These are phyloP conservation scores for Phytophthora sp. DNA, from an alignment of 352 stramenopile genomes.

Conservation along the genomic window DNA sequence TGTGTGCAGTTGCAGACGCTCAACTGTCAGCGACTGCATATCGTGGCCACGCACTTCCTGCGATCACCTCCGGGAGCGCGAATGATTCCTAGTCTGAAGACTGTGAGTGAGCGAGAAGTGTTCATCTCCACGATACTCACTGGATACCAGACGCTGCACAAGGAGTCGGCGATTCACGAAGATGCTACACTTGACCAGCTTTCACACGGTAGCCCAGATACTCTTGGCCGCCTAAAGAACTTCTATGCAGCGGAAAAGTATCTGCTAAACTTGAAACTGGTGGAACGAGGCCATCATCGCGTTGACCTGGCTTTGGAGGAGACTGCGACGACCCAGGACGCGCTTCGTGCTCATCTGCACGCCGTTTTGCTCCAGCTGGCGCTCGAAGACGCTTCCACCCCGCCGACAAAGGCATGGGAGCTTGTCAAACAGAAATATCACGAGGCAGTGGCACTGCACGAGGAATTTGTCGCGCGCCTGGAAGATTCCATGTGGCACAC, in stretches of 20 bases:
- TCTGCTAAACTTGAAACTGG: conserved; percentile 55
- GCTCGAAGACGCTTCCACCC: conserved; percentile 34
- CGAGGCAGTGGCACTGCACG: conserved; percentile 34
- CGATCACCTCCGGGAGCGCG: not conserved
- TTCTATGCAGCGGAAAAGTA: conserved; percentile 63
- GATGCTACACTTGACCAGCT: conserved; percentile 57
- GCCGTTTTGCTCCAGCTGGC: conserved; percentile 54
- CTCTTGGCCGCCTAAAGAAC: conserved; percentile 45
- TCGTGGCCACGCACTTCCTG: conserved; percentile 59
- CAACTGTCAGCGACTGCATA: conserved; percentile 69
- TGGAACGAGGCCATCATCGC: conserved; percentile 17
- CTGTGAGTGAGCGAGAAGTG: conserved; percentile 52
- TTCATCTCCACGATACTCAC: conserved; percentile 66
- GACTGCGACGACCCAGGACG: conserved; percentile 45
- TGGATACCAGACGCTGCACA: conserved; percentile 59
- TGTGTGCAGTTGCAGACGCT: conserved; percentile 72
- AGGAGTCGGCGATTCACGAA: conserved; percentile 49
- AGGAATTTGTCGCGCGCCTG: conserved; percentile 47
- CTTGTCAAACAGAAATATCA: conserved; percentile 41
- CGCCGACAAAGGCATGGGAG: conserved; percentile 19
- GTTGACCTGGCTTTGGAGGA: conserved; percentile 66
- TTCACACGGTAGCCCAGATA: conserved; percentile 43
- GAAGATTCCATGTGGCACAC: conserved; percentile 59
- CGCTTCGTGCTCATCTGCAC: conserved; percentile 60
- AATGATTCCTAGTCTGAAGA: conserved; percentile 32